Conservation (phyloP, 2,329 filamentous ascomycete genomes). For the Arthrobotrys pseudoclavata region DNA sequence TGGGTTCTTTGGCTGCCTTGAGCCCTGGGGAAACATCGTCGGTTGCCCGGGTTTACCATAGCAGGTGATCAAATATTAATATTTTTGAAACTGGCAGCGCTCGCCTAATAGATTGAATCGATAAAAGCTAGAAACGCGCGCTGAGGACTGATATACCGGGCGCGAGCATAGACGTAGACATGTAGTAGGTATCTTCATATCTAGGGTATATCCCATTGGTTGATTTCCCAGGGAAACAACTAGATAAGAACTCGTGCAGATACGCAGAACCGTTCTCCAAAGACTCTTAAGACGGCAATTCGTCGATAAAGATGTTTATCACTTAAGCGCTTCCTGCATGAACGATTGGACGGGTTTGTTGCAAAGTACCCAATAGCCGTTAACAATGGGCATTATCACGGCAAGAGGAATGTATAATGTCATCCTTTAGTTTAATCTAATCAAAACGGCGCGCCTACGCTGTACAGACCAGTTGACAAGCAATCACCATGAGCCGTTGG, state of each 20-base stretch:
- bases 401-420: conserved; percentile 36
- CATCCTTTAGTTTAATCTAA: conserved; percentile 52
- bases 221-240: conserved; percentile 4
- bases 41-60: conserved; percentile 30
- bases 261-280: conserved; percentile 23
- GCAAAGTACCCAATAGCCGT: conserved; percentile 22
- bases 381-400: conserved; percentile 26
- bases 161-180: neutral
- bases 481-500: conserved; percentile 19
- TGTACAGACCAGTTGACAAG: conserved; percentile 24
- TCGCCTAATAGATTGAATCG: conserved; percentile 52
- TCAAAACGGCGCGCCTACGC: conserved; percentile 58
- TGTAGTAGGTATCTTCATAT: neutral
- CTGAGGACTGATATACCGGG: conserved; percentile 2
- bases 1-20: conserved; percentile 13
- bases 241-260: conserved; percentile 17
- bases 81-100: conserved; percentile 54
- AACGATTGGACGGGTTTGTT: conserved; percentile 13
- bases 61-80: conserved; percentile 46
- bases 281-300: conserved; percentile 10
- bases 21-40: conserved; percentile 26
- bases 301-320: conserved; percentile 14
- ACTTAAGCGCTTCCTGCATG: conserved; percentile 45
- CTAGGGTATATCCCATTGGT: conserved; percentile 20
- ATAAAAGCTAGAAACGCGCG: conserved; percentile 6